Base-by-base conservation (phyloP, 228 moss, liverwort and hornwort genomes). In the Sphagnum magellanicum region DNA sequence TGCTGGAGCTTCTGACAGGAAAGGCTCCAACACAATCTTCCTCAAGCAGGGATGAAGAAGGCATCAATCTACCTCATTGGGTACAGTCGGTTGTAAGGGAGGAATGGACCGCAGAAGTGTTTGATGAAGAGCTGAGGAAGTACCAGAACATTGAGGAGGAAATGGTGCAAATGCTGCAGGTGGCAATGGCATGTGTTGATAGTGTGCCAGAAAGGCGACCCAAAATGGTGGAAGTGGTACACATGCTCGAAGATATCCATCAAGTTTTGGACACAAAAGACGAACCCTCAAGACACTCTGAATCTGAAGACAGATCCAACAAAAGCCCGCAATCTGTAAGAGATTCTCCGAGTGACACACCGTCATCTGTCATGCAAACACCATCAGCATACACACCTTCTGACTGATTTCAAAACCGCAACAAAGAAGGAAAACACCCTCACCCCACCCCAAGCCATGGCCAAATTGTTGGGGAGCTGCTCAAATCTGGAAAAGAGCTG, bases 1-100 rank as follows among this genome's bases (percentile, higher is more conserved):
- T 87, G 68, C 72, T 87, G 63, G 87, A 84, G 84, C 84, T 87
- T 13, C 14, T 84, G 65, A 87, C 87, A n/a, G 87, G 84, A 46
- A 87, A 83, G 72, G 84, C 87, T 8, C 81, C 87, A 1, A 69
- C 74, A 8, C 80, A 80, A 70, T 76, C 83, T 1, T 74, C 74
- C 0, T 6, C 79, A 49, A 79, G 73, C 16, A 32, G 32, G 32
- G 32, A 32, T 32, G 84, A 87, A 52, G 84, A 84, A 62, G 81
- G 81, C 53, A 77, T 87, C 50, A 84, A 87, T 71, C 68, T 87
- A 59, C 87, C 87, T 4, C 70, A 73, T 51, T 87, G 86, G 86
- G 87, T 87, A 68, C 87, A 87, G 16, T 74, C 74, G 4, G 74
- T 74, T 2, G 74, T 74, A 8, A 60, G 74, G 32, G 74, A 74